A percentile compares a stretch with the other conserved stretches of the same genome.
phyloP scores from a whole-genome alignment of 2,329 filamentous ascomycete species.

The Ascochyta rabiei region DNA sequence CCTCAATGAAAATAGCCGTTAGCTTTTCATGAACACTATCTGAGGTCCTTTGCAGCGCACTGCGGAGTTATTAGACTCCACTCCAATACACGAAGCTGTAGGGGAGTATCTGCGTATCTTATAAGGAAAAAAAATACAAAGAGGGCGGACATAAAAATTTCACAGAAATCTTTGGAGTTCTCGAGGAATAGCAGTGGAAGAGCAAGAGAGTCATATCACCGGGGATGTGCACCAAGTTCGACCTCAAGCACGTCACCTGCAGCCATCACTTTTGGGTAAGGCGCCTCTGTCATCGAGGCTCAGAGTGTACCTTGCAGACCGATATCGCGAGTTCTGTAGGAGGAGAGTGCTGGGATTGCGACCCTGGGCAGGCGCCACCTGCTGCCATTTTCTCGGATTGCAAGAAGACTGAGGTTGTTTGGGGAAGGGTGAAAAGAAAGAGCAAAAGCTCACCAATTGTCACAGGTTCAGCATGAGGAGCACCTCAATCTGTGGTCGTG shows the following conservation, averaged over 20 bases:
- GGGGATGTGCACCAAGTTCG: conserved; percentile 32
- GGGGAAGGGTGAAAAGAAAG: conserved; percentile 20
- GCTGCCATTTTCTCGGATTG: conserved; percentile 25
- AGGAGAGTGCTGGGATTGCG: conserved; percentile 33
- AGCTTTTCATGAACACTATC: neutral
- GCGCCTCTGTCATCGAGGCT: conserved; percentile 25
- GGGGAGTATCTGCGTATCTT: conserved; percentile 1
- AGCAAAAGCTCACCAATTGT: conserved; percentile 4
- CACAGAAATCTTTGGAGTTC: neutral
- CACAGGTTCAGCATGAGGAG: neutral
- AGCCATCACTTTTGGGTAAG: conserved; percentile 27
- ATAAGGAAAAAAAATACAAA: neutral
- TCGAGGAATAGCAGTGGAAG: neutral
- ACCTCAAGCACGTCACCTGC: conserved; percentile 29
- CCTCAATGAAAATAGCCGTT: neutral
- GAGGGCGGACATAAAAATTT: neutral
- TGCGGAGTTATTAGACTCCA: conserved; percentile 12
- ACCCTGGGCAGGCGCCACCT: conserved; percentile 30
- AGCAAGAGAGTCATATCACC: neutral
- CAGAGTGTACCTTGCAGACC: conserved; percentile 20
- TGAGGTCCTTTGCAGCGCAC: neutral
- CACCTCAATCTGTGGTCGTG: neutral
- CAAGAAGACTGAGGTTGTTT: conserved; percentile 22
- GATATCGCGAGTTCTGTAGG: conserved; percentile 26
- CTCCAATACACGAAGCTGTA: conserved; percentile 1